Percentiles rank a stretch among this genome's conserved stretches.
Evolutionary conservation across 208 protist species (phyloP).

Genomic region (Eutreptiella sp.): DNA sequence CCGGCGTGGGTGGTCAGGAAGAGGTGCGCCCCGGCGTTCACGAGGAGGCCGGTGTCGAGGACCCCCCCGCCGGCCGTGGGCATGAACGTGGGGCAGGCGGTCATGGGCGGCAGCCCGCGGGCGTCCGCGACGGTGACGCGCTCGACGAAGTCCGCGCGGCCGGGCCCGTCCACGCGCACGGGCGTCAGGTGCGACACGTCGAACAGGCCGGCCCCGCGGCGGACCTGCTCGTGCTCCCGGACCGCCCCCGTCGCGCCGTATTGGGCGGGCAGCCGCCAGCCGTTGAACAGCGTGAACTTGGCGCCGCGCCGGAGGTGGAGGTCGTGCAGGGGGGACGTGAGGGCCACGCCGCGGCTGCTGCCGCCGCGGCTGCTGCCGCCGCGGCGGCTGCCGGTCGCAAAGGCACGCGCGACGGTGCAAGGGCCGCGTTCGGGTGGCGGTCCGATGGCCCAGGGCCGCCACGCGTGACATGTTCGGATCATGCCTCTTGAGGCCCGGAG

Average conservation of each 20-base stretch:
- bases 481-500: no score
- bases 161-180: conserved; percentile 69
- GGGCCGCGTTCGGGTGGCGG: no score
- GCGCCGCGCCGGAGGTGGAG: conserved; percentile 71
- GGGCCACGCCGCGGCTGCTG: no score
- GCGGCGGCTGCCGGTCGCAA: no score
- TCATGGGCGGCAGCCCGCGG: conserved; percentile 33
- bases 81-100: conserved; percentile 73
- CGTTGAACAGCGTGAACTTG: conserved; percentile 88
- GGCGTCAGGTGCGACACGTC: conserved; percentile 97
- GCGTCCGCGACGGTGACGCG: conserved; percentile 75
- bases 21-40: conserved; percentile 85
- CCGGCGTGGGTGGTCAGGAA: conserved; percentile 92
- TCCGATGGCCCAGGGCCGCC: no score
- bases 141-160: conserved; percentile 85
- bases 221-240: conserved; percentile 77
- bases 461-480: no score
- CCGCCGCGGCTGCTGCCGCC: no score
- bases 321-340: conserved; percentile 71
- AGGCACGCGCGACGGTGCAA: no score
- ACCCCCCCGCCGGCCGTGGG: conserved; percentile 85
- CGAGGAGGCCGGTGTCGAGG: conserved; percentile 89
- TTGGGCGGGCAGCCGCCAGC: conserved; percentile 90
- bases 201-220: conserved; percentile 76
- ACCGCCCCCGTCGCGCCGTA: conserved; percentile 72